Evolutionary conservation across 179 eudicot genomes (phyloP), one percentile per base, ranked within the genome.

Genomic region (Nepenthes alata): DNA sequence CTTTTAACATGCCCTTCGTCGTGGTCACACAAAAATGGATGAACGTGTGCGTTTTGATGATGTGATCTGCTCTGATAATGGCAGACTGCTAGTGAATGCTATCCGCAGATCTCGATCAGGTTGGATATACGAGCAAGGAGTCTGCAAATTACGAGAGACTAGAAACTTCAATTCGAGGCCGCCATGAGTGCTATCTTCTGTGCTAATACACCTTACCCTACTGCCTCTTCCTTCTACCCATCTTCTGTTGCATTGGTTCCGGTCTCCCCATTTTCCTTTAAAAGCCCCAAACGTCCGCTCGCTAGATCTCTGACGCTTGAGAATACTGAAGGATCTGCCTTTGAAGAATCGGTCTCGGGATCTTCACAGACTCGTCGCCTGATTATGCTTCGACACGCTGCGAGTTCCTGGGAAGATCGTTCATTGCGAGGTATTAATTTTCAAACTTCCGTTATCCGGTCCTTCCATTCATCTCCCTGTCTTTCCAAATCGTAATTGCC

Each of bases 381-480:
- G 13, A 84, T 91, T 61, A 78, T 91, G 65, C 83, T 91, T 39
- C 94, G 97, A 38, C 97, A 88, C 71, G 97, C 97, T 6, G 76
- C 79, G 38, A 88, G 96, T 69, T 77, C 91, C 1, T 82, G 84
- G 84, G 69, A 68, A 47, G 52, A 77, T 57, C 76, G 67, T 57
- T 78, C 89, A 14, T 68, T 85, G 58, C 80, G 81, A 73, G 97
- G 97, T 87, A 77, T n/a, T 34, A 12, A 14, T 5, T 35, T 25
- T 4, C 10, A 2, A 3, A n/a, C 7, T 3, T 54, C 61, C 38
- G 15, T 25, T 25, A 25, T 25, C 25, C 25, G 25, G 3, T 45
- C 34, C 14, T 8, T 10, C 41, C 51, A 16, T 45, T 6, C 4
- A 16, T 62, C 12, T 25, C 39, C 47, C 9, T 44, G 47, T 50